Evolutionary conservation across 805 yeast genomes (phyloP).

Genomic region (Ogataea henricii): DNA sequence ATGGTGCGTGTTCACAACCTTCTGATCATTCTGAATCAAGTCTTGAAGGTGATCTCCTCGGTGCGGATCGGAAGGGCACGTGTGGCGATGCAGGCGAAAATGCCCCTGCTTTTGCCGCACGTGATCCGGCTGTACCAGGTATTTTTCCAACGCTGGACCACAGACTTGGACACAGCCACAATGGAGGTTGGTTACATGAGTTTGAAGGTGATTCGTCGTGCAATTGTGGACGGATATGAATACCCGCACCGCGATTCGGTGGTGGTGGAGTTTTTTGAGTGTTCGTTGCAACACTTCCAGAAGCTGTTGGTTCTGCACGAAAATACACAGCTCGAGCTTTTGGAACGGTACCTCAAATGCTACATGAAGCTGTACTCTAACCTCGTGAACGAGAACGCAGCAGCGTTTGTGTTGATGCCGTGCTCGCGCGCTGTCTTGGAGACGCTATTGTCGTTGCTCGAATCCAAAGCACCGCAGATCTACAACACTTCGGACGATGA

Average conservation of each 20-base stretch:
- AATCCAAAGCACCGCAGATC: constrained; percentile 64
- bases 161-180: constrained; percentile 47
- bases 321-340: constrained; percentile 44
- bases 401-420: constrained; percentile 70
- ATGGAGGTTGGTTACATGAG: constrained; percentile 79
- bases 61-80: constrained; percentile 84
- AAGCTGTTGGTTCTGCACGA: constrained; percentile 56
- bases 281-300: constrained; percentile 61
- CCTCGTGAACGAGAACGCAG: constrained; percentile 60
- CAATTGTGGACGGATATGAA: constrained; percentile 75
- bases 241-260: constrained; percentile 61
- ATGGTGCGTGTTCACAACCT: constrained; percentile 60
- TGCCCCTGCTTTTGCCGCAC: constrained; percentile 61
- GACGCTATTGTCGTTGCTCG: constrained; percentile 59
- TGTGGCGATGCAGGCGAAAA: constrained; percentile 72
- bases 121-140: constrained; percentile 59
- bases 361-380: constrained; percentile 72
- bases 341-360: constrained; percentile 74
- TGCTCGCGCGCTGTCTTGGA: constrained; percentile 61
- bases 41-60: constrained; percentile 69
- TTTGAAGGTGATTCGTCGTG: constrained; percentile 71
- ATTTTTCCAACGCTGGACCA: constrained; percentile 66
- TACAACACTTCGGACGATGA: constrained; percentile 59
- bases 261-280: constrained; percentile 60
- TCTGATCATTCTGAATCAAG: constrained; percentile 70